A percentile compares a stretch with the other conserved stretches of the same genome.
Conservation (phyloP, 1,284 basidiomycete species). For the Papiliotrema nemorosa region DNA sequence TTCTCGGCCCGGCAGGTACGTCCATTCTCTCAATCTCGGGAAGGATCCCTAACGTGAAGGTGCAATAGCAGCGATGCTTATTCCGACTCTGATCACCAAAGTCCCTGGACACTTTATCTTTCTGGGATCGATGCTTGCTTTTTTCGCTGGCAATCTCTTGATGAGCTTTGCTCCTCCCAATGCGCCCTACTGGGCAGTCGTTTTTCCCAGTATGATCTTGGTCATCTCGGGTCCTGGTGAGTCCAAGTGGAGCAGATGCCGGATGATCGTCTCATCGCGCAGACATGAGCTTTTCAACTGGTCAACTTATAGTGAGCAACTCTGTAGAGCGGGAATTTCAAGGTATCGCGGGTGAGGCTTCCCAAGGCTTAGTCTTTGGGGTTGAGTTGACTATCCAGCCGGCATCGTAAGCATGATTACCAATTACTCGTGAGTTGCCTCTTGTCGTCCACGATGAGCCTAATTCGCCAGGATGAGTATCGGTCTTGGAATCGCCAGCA, state of each 20-base stretch:
- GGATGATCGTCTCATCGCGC: background rate
- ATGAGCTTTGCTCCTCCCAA: slow-evolving; percentile 14
- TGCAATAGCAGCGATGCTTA: slow-evolving; percentile 20
- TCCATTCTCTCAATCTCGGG: background rate
- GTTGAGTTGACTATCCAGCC: background rate
- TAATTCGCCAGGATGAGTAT: slow-evolving; percentile 5
- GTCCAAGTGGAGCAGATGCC: background rate
- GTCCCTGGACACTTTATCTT: slow-evolving; percentile 24
- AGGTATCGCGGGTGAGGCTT: slow-evolving; percentile 22
- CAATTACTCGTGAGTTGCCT: slow-evolving; percentile 1
- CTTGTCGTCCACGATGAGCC: background rate
- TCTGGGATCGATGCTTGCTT: slow-evolving; percentile 26
- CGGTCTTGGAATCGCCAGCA: slow-evolving; percentile 20
- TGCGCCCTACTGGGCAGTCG: slow-evolving; percentile 22
- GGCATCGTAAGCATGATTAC: slow-evolving; percentile 4
- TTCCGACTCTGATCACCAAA: slow-evolving; percentile 23
- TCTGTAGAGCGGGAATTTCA: slow-evolving; percentile 20
- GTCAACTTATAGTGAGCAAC: slow-evolving; percentile 24
- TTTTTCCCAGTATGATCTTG: slow-evolving; percentile 15
- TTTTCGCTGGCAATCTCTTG: slow-evolving; percentile 24
- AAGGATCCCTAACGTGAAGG: slow-evolving; percentile 9
- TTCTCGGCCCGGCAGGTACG: slow-evolving; percentile 16
- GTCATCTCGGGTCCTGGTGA: slow-evolving; percentile 17
- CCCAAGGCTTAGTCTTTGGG: background rate
- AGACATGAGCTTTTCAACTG: slow-evolving; percentile 24